Evolutionary conservation across 2,329 filamentous ascomycete species (phyloP).

Genomic region (Meredithiella fracta): DNA sequence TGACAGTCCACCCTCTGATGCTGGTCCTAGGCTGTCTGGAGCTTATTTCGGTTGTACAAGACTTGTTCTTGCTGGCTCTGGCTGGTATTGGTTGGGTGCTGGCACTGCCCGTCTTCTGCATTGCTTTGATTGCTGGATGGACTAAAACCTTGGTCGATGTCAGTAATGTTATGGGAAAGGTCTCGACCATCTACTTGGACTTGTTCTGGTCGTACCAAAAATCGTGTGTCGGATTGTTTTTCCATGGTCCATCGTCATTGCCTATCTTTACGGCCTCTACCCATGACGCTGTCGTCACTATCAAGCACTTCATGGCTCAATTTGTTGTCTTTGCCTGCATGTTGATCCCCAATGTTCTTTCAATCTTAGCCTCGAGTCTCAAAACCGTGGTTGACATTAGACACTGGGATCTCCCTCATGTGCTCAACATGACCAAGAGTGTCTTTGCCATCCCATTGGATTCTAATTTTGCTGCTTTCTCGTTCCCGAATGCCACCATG

Average conservation of each 20-base stretch:
- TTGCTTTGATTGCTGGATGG: slow-evolving; percentile 9
- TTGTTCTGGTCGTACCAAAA: neutral
- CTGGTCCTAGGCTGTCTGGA: slow-evolving; percentile 58
- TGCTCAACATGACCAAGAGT: neutral
- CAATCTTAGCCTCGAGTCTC: neutral
- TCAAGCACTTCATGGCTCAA: slow-evolving; percentile 28
- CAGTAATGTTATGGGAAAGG: slow-evolving; percentile 10
- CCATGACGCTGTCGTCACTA: slow-evolving; percentile 47
- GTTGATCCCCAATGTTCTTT: neutral
- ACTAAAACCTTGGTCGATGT: slow-evolving; percentile 16
- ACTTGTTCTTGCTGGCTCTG: slow-evolving; percentile 49
- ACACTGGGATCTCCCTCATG: neutral
- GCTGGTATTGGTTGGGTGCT: slow-evolving; percentile 26
- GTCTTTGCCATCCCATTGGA: neutral
- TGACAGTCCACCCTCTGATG: slow-evolving; percentile 63
- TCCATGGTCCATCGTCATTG: neutral
- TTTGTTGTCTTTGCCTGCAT: neutral
- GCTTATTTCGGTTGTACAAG: slow-evolving; percentile 63
- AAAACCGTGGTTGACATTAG: neutral
- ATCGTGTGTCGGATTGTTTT: slow-evolving; percentile 45
- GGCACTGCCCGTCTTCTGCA: slow-evolving; percentile 8
- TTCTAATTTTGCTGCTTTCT: neutral
- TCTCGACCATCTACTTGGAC: neutral
- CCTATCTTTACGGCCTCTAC: slow-evolving; percentile 52
- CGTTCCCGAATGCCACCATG: slow-evolving; percentile 14